A percentile compares a stretch with the other conserved stretches of the same genome.
phyloP scores from a whole-genome alignment of 2,329 filamentous ascomycete genomes.

The Fusarium euwallaceae region DNA sequence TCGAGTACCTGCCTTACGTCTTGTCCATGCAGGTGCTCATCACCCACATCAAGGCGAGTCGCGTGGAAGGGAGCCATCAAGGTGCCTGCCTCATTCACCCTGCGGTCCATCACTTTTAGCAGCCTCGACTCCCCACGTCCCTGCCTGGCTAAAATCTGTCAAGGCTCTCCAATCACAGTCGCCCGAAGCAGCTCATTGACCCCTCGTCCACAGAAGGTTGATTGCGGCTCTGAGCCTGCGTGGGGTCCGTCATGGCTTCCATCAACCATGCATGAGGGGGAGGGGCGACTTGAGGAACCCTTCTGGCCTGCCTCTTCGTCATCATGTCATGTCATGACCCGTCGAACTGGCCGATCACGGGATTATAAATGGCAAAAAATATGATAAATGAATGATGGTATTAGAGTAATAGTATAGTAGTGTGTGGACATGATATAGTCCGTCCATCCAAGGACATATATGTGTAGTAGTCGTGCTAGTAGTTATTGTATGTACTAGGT shows the following conservation, averaged over 20 bases:
- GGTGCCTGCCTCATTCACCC: conserved; percentile 21
- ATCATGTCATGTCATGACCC: conserved; percentile 17
- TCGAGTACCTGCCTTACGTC: conserved; percentile 3
- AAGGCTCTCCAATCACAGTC: conserved; percentile 29
- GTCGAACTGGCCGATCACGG: not conserved
- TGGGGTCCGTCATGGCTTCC: conserved; percentile 33
- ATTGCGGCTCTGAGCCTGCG: not conserved
- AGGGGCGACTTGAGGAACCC: conserved; percentile 36
- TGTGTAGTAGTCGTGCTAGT: conserved; percentile 1
- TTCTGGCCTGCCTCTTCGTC: conserved; percentile 24
- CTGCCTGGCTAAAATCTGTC: not conserved
- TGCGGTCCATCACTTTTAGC: not conserved
- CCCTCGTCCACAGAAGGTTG: not conserved
- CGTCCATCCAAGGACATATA: conserved; percentile 26
- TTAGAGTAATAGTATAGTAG: conserved; percentile 6
- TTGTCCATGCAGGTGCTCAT: conserved; percentile 9
- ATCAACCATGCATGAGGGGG: conserved; percentile 1
- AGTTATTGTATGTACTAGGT: conserved; percentile 6
- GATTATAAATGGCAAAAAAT: not conserved
- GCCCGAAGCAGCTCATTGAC: not conserved
- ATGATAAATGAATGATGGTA: not conserved
- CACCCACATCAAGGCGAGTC: not conserved
- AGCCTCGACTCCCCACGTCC: not conserved
- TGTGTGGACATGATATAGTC: conserved; percentile 37
- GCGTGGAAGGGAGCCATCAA: conserved; percentile 33